A percentile compares a stretch with the other conserved stretches of the same genome.
phyloP scores from a whole-genome alignment of 441 rosid genomes.

The Metrosideros polymorpha region DNA sequence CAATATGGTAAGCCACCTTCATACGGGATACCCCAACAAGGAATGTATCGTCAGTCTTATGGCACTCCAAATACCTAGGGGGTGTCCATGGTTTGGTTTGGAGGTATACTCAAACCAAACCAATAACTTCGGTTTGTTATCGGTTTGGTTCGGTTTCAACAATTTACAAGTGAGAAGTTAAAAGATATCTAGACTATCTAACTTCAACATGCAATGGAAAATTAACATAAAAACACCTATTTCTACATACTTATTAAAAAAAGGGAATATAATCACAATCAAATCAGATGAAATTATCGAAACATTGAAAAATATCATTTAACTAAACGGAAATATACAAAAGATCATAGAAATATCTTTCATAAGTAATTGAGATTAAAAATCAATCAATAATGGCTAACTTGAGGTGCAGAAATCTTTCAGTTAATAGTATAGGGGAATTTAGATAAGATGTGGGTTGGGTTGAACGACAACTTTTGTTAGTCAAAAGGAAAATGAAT shows the following conservation, averaged over 20 bases:
- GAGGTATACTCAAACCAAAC: not conserved
- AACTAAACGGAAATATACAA: not conserved
- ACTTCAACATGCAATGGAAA: not conserved
- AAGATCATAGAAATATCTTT: not conserved
- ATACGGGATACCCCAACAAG: slow-evolving; percentile 10
- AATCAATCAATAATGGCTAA: not conserved
- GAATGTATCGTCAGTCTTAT: slow-evolving; percentile 43
- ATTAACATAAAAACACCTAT: not conserved
- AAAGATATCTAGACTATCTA: not conserved
- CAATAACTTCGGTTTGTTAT: not conserved
- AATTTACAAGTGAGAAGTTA: not conserved
- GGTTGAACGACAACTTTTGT: not conserved
- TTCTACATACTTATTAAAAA: not conserved
- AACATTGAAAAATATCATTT: not conserved
- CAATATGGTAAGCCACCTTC: slow-evolving; percentile 27
- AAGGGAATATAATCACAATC: not conserved
- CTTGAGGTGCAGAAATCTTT: not conserved
- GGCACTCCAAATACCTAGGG: slow-evolving; percentile 42
- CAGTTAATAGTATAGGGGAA: not conserved
- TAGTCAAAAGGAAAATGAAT: not conserved
- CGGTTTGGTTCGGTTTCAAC: not conserved
- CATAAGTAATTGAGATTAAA: not conserved
- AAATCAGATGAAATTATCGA: not conserved
- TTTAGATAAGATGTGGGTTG: not conserved
- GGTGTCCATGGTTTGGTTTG: not conserved